A percentile compares a stretch with the other conserved stretches of the same genome.
These are phyloP conservation scores for Exophiala calicioides DNA, from an alignment of 2,329 filamentous ascomycete genomes.

Conservation along the genomic window DNA sequence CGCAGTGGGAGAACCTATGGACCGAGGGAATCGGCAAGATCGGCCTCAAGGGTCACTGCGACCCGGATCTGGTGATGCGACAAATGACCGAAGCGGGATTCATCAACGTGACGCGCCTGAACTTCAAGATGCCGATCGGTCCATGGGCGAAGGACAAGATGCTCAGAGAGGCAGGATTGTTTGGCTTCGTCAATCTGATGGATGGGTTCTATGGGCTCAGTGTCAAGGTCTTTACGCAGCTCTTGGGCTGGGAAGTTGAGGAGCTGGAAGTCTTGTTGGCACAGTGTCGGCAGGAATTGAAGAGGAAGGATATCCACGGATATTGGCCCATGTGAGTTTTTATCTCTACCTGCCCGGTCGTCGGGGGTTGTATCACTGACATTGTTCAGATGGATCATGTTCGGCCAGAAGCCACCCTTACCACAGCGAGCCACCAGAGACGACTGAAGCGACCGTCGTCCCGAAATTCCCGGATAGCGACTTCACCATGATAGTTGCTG, in stretches of 20 bases:
- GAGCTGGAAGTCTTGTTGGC: slow-evolving; percentile 32
- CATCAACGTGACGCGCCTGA: slow-evolving; percentile 25
- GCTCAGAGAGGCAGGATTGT: slow-evolving; percentile 33
- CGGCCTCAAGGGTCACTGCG: slow-evolving; percentile 10
- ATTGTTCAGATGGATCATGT: no score
- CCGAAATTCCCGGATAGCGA: no score
- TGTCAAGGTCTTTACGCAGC: slow-evolving; percentile 32
- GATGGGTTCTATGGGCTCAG: slow-evolving; percentile 33
- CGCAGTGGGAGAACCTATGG: slow-evolving; percentile 12
- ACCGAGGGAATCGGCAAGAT: slow-evolving; percentile 10
- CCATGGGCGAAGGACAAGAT: slow-evolving; percentile 35
- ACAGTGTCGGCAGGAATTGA: slow-evolving; percentile 27
- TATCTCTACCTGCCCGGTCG: no score
- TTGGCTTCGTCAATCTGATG: slow-evolving; percentile 30
- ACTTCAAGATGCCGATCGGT: slow-evolving; percentile 32
- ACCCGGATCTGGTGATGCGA: slow-evolving; percentile 17
- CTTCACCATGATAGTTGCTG: no score
- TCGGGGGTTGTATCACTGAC: no score
- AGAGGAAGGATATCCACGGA: slow-evolving; percentile 21
- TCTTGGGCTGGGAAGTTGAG: slow-evolving; percentile 32
- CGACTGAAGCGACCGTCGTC: no score
- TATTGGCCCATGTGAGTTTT: slow-evolving; percentile 23
- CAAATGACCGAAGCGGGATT: slow-evolving; percentile 31
- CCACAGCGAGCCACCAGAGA: no score
- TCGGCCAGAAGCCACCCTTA: no score